phyloP scores from a whole-genome alignment of 805 yeast species.

The Saturnispora zaruensis region DNA sequence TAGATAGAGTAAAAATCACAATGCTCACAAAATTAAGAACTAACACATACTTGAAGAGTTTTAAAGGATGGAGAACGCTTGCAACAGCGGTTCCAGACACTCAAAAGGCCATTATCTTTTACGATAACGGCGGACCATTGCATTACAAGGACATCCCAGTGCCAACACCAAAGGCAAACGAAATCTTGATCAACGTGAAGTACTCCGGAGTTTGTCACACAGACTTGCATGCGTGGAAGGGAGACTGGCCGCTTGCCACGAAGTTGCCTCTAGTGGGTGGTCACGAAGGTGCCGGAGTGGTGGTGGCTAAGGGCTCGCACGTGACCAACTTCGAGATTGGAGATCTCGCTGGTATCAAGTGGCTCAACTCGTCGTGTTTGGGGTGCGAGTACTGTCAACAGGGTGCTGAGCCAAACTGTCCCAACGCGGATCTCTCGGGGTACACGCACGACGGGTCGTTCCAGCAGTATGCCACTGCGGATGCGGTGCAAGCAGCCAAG shows the following conservation, averaged over 20 bases:
- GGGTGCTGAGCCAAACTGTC: slow-evolving; percentile 64
- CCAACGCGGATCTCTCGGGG: slow-evolving; percentile 66
- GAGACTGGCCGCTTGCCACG: slow-evolving; percentile 81
- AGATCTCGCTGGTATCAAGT: slow-evolving; percentile 75
- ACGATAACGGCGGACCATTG: slow-evolving; percentile 55
- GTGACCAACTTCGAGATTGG: slow-evolving; percentile 69
- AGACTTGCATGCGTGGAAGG: slow-evolving; percentile 89
- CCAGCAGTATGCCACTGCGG: slow-evolving; percentile 87
- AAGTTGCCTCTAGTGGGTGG: slow-evolving; percentile 78
- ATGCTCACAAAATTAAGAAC: slow-evolving; percentile 1
- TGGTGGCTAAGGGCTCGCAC: slow-evolving; percentile 64
- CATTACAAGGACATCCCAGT: slow-evolving; percentile 69
- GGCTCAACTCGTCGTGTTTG: slow-evolving; percentile 74
- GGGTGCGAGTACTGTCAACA: slow-evolving; percentile 67
- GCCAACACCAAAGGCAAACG: slow-evolving; percentile 69
- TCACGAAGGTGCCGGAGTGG: slow-evolving; percentile 85
- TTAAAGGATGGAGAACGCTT: slow-evolving; percentile 6
- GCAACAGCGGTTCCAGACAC: slow-evolving; percentile 43
- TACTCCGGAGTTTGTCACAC: slow-evolving; percentile 94
- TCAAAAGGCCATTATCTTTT: slow-evolving; percentile 66
- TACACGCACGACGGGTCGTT: slow-evolving; percentile 87
- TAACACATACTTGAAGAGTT: background rate
- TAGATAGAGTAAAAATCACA: no score
- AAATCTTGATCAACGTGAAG: slow-evolving; percentile 70
- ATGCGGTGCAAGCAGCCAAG: slow-evolving; percentile 77